Percentiles rank a stretch among this genome's conserved stretches.
These are phyloP conservation scores for Mycena crocata DNA, from an alignment of 768 basidiomycete species.

Conservation along the genomic window DNA sequence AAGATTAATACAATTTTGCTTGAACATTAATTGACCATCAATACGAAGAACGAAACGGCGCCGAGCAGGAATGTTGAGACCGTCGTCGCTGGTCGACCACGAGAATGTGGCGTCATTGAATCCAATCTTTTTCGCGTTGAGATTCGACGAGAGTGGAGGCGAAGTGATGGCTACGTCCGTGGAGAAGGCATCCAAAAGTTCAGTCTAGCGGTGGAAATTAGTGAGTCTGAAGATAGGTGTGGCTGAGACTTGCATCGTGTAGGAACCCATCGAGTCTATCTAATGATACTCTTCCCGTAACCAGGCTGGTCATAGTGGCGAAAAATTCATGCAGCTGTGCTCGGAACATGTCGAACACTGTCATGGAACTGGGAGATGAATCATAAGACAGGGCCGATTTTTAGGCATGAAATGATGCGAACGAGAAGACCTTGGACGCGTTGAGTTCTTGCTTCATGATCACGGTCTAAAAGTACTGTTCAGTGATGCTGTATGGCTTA, in stretches of 20 bases:
- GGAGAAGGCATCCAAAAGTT: conserved; percentile 57
- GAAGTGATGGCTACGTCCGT: neutral
- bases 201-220: conserved; percentile 47
- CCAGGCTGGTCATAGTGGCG: conserved; percentile 37
- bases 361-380: conserved; percentile 51
- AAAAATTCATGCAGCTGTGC: conserved; percentile 58
- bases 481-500: neutral
- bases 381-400: neutral
- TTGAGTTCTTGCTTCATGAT: conserved; percentile 54
- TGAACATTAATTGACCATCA: conserved; percentile 64
- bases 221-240: neutral
- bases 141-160: conserved; percentile 10
- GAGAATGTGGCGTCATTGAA: conserved; percentile 65
- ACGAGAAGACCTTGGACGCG: conserved; percentile 55
- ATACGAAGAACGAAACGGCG: conserved; percentile 63
- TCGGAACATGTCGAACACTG: conserved; percentile 72
- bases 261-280: conserved; percentile 61
- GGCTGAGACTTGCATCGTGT: conserved; percentile 42
- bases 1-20: conserved; percentile 62
- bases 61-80: conserved; percentile 46
- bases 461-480: conserved; percentile 42
- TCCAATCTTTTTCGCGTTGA: conserved; percentile 55
- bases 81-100: conserved; percentile 56
- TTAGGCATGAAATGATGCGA: neutral
- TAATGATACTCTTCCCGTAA: conserved; percentile 70